A percentile compares a stretch with the other conserved stretches of the same genome.
Conservation (phyloP, 2,329 filamentous ascomycete genomes). For the Fusarium sp. region DNA sequence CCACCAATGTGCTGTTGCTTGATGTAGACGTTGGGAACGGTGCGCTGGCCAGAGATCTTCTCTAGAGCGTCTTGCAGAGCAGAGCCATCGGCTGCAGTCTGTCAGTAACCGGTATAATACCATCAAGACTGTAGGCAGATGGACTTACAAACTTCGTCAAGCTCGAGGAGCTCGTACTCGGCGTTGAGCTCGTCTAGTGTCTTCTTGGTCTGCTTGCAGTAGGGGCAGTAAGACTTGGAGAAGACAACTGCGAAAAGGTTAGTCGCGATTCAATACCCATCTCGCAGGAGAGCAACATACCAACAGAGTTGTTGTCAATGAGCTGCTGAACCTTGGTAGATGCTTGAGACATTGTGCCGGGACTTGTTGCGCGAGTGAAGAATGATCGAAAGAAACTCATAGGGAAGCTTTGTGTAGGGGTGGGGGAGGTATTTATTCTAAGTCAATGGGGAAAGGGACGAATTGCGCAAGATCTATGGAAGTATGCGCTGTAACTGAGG, state of each 20-base stretch:
- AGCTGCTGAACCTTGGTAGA: constrained; percentile 85
- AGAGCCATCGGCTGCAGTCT: constrained; percentile 76
- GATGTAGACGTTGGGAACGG: constrained; percentile 97
- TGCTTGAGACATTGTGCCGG: constrained; percentile 82
- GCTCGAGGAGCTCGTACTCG: constrained; percentile 80
- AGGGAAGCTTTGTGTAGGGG: constrained; percentile 26
- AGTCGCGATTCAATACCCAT: background rate
- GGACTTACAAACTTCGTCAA: constrained; percentile 84
- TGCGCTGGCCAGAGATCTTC: constrained; percentile 84
- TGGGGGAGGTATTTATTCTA: constrained; percentile 39
- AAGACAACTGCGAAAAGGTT: constrained; percentile 76
- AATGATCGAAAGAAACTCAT: constrained; percentile 79
- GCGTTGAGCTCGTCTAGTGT: constrained; percentile 76
- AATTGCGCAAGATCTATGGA: constrained; percentile 22
- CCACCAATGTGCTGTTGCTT: constrained; percentile 91
- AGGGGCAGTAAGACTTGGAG: constrained; percentile 96
- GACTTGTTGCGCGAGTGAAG: constrained; percentile 71
- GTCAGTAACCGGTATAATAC: constrained; percentile 30
- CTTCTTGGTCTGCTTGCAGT: constrained; percentile 84
- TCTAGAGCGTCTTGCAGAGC: constrained; percentile 86
- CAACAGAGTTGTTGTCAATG: constrained; percentile 89
- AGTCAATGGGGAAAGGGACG: constrained; percentile 5
- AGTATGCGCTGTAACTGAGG: constrained; percentile 9
- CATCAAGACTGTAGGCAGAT: background rate
- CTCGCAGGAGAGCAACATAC: constrained; percentile 59